Evolutionary conservation across 331 rosid species (phyloP), one percentile per base, ranked within the genome.

Genomic region (Phaseolus coccineus): DNA sequence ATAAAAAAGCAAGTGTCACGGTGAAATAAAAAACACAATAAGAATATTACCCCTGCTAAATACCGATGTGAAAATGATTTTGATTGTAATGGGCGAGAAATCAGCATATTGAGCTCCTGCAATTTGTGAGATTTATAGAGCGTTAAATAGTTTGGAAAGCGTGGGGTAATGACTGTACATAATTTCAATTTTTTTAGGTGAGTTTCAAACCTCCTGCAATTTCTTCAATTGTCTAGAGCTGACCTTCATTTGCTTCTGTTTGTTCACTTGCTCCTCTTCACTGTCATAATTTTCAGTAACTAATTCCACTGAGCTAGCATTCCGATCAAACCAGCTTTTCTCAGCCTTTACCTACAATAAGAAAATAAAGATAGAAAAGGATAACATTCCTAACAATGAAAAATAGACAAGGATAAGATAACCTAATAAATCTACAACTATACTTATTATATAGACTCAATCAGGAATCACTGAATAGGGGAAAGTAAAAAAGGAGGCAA

Each of bases 321-420:
- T 93, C 79, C 91, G 84, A 80, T 93, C 96, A 77, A 90, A 82
- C 98, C 99, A 96, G 83, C 52, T 91, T 79, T 93, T 96, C 61
- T 81, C 83, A 25, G 90, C 93, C 77, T 85, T 93, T 69, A 81
- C 99, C 99, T 96, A 70, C 15, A 84, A 71, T 53, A 74, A 80
- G 33, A 82, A 37, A 24, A 51, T 67, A 22, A 55, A 76, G 31
- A 35, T 35, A 35, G 39, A 1, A 4, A 73, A 79, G 66, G 44
- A 55, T 10, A 24, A n/a, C 7, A 30, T 39, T 14, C 48, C 50
- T 47, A 8, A 35, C 24, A 81, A 59, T 81, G 39, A 13, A 35
- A 42, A 51, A 61, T 5, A 48, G 12, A 33, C 37, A 80, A 47
- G 66, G 44, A 68, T 16, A 22, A 48, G 63, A 82, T 62, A 72